phyloP scores from a whole-genome alignment of 129 eudicot genomes.

The Solidago caesia region DNA sequence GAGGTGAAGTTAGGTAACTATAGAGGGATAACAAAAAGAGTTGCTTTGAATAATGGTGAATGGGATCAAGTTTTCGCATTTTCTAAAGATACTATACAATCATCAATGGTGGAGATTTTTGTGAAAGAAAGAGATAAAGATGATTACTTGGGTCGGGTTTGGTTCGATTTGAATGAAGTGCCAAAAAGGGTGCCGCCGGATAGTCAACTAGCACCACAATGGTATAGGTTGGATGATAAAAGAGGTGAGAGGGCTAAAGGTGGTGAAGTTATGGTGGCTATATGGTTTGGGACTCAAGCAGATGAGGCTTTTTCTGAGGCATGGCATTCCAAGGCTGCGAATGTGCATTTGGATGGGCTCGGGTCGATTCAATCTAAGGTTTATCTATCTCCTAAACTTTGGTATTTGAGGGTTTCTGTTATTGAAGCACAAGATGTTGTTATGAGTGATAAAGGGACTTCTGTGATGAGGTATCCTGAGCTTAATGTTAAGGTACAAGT shows the following conservation, averaged over 20 bases:
- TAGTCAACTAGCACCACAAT: constrained; percentile 91
- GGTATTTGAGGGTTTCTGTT: constrained; percentile 73
- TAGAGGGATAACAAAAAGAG: constrained; percentile 80
- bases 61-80: constrained; percentile 96
- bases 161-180: constrained; percentile 83
- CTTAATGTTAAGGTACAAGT: constrained; percentile 83
- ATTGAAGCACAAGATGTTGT: constrained; percentile 91
- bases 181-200: constrained; percentile 92
- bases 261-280: constrained; percentile 88
- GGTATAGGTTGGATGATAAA: constrained; percentile 90
- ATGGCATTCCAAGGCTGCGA: constrained; percentile 94
- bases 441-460: constrained; percentile 67
- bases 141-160: constrained; percentile 81
- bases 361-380: constrained; percentile 85
- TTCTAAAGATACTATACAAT: constrained; percentile 78
- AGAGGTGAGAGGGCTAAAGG: constrained; percentile 73
- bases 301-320: constrained; percentile 97
- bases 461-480: constrained; percentile 79
- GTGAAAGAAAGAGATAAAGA: constrained; percentile 83
- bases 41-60: constrained; percentile 48
- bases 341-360: constrained; percentile 75
- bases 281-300: constrained; percentile 98
- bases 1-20: constrained; percentile 97
- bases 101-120: constrained; percentile 75
- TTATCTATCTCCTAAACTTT: constrained; percentile 86